Percentiles rank a stretch among this genome's conserved stretches.
Conservation (phyloP, 148 eudicot species). For the Pouteria glomerata region DNA sequence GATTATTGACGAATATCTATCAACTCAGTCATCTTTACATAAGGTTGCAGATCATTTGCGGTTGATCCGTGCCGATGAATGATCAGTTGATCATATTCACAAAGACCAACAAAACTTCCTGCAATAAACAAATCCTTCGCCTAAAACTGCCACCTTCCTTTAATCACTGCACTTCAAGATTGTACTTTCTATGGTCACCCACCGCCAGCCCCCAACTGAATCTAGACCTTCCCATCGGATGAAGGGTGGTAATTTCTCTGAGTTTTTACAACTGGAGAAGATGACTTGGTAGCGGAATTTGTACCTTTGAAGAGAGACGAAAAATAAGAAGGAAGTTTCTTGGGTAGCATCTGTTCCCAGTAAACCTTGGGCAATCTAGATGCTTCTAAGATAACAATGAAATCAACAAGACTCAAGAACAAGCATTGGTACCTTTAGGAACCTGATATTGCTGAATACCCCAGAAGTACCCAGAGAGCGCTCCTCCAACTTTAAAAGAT, state of each 20-base stretch:
- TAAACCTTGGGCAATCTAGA: slow-evolving; percentile 55
- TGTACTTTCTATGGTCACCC: too few relatives aligned
- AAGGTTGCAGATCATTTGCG: background rate
- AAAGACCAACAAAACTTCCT: background rate
- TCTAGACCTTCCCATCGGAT: slow-evolving; percentile 52
- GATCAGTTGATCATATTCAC: background rate
- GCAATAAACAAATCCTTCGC: slow-evolving; percentile 2
- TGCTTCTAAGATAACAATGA: slow-evolving; percentile 46
- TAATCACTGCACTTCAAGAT: background rate
- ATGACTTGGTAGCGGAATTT: slow-evolving; percentile 46
- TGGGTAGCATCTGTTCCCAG: slow-evolving; percentile 91
- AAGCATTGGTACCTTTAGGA: slow-evolving; percentile 38
- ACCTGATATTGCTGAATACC: slow-evolving; percentile 31
- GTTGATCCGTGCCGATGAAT: background rate
- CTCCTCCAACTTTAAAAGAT: slow-evolving; percentile 18
- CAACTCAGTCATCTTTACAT: slow-evolving; percentile 1
- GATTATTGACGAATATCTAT: background rate
- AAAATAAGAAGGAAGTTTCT: slow-evolving; percentile 49
- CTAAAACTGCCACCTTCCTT: background rate
- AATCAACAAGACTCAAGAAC: slow-evolving; percentile 45
- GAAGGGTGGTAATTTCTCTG: slow-evolving; percentile 29
- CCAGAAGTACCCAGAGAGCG: slow-evolving; percentile 11
- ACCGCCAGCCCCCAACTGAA: background rate
- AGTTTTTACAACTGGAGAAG: slow-evolving; percentile 27
- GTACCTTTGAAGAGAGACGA: slow-evolving; percentile 77